phyloP scores from a whole-genome alignment of 78 protist species.

The Speleostelium caveatum region DNA sequence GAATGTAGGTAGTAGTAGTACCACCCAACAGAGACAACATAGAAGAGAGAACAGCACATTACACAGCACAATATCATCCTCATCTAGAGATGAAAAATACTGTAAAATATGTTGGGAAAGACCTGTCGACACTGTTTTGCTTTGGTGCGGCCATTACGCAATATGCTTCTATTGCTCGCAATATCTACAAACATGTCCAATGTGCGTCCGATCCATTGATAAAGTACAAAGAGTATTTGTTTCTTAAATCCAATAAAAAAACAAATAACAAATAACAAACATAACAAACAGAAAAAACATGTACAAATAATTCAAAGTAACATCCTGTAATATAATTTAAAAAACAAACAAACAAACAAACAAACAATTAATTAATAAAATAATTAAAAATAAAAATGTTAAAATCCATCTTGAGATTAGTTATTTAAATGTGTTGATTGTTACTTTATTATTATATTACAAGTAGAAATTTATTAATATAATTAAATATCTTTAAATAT shows the following conservation, averaged over 20 bases:
- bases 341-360: no score
- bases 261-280: no score
- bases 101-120: slow-evolving; percentile 74
- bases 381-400: no score
- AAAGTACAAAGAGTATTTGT: slow-evolving; percentile 49
- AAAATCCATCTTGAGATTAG: no score
- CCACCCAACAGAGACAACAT: neutral
- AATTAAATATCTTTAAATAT: slow-evolving; percentile 4
- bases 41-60: slow-evolving; percentile 47
- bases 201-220: slow-evolving; percentile 56
- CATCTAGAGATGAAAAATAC: slow-evolving; percentile 30
- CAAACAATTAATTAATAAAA: neutral
- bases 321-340: no score
- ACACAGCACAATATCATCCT: slow-evolving; percentile 29
- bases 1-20: neutral
- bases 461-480: neutral
- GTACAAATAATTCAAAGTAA: no score
- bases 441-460: neutral
- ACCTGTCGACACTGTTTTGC: slow-evolving; percentile 43
- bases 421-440: no score
- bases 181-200: slow-evolving; percentile 37
- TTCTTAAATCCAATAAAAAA: neutral
- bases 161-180: slow-evolving; percentile 43
- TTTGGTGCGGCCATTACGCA: slow-evolving; percentile 58
- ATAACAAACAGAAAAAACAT: no score